Percentiles rank a stretch among this genome's conserved stretches.
These are phyloP conservation scores for Globisporangium paddicum DNA, from an alignment of 352 stramenopile genomes.

Conservation along the genomic window DNA sequence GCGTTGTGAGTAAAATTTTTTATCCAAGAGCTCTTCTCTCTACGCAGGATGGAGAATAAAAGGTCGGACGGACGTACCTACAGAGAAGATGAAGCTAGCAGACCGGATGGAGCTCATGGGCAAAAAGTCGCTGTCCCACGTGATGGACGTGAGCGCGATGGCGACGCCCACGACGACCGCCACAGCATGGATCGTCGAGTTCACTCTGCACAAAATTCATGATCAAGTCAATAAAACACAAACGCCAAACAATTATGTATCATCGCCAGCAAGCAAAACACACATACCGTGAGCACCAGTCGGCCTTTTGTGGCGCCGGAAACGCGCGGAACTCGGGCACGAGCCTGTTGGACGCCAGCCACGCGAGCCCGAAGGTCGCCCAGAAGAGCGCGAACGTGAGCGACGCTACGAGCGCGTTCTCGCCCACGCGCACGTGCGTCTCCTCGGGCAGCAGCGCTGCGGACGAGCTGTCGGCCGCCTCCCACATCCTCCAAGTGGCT, in stretches of 20 bases:
- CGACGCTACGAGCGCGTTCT: constrained; percentile 57
- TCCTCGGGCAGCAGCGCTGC: constrained; percentile 55
- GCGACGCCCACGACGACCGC: constrained; percentile 58
- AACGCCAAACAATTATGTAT: background rate
- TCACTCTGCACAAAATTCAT: constrained; percentile 37
- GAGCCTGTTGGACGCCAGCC: constrained; percentile 45
- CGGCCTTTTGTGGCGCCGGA: constrained; percentile 59
- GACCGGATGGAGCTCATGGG: constrained; percentile 69
- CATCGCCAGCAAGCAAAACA: background rate
- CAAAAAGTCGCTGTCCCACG: constrained; percentile 57
- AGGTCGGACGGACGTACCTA: constrained; percentile 33
- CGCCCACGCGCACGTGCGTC: constrained; percentile 42
- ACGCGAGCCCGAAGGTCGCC: constrained; percentile 56
- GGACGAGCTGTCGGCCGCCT: constrained; percentile 5
- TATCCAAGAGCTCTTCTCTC: no score
- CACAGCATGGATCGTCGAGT: constrained; percentile 74
- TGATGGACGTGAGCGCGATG: constrained; percentile 60
- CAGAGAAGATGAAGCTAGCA: constrained; percentile 80
- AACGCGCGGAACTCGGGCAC: constrained; percentile 63
- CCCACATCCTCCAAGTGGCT: background rate
- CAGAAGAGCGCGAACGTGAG: constrained; percentile 70
- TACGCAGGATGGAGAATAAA: no score
- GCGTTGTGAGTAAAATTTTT: background rate
- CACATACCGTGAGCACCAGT: constrained; percentile 77
- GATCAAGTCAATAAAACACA: background rate